Evolutionary conservation across 2,329 filamentous ascomycete species (phyloP), one percentile per base, ranked within the genome.

Genomic region (Fusarium keratoplasticum): DNA sequence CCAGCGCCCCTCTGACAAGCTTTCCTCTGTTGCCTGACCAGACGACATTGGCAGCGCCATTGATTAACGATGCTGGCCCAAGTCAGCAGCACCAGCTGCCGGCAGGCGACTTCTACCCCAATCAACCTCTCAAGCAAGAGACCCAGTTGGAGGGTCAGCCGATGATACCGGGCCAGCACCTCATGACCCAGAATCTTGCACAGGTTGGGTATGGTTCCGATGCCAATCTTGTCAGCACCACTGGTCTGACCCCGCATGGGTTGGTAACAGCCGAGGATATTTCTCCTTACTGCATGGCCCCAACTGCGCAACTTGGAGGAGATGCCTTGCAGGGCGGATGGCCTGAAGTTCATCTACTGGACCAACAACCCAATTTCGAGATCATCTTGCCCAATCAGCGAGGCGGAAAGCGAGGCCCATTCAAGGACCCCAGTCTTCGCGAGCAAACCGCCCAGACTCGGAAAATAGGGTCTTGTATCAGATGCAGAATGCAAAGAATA

Each of bases 401-500:
- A 44, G 78, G 77, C 42, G 82, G 82, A 13, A 84, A 83, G 69
- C 79, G 89, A 13, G 88, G 88, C 0, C 89, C 88, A 3, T 91
- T 91, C 80, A 88, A 85, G 67, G 86, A 88, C 61, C 82, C 84
- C n/a, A 81, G 81, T 11, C 83, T 86, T 33, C 85, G 89, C 27
- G 84, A 88, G 69, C 83, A 87, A 72, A 91, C 89, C 1, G 89
- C 89, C 1, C 83, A 87, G 65, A 91, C 89, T 3, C 84, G 89
- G 67, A 87, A 87, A 63, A 87, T 89, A 20, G 89, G 89, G 10
- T 89, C 88, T 22, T 91, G 89, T 75, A 87, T 91, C 67, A 84
- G 89, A 52, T 91, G 89, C 71, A 85, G 88, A 59, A 90, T 91
- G 88, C 89, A 91, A 73, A 85, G 89, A 50, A 90, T 91, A 74